Evolutionary conservation across 225 moss, liverwort and hornwort genomes (phyloP).

Genomic region (Thuidium tamariscinum): DNA sequence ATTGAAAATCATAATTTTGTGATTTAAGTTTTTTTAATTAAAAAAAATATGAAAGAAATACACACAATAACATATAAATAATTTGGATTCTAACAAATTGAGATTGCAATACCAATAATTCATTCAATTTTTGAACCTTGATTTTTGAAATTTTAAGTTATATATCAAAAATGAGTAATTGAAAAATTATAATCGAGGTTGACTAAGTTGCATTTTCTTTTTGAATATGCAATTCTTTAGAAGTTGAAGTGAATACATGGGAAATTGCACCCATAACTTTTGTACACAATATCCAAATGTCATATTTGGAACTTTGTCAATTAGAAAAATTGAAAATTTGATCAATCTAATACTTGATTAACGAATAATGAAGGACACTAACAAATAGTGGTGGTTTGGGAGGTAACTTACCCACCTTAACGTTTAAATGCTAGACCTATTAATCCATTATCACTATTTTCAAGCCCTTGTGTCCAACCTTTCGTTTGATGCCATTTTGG

Average conservation of each 20-base stretch:
- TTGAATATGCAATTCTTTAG: accelerated
- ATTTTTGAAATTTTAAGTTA: background rate
- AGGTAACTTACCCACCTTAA: background rate
- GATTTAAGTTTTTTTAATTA: no score
- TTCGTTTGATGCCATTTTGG: no score
- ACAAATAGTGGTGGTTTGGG: background rate
- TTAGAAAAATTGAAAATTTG: background rate
- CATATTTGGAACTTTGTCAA: background rate
- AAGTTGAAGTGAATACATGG: accelerated
- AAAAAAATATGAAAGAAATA: background rate
- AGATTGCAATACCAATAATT: background rate
- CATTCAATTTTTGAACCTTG: accelerated
- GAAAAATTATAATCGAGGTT: no score
- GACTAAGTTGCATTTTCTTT: accelerated
- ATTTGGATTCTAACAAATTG: background rate
- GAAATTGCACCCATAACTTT: background rate
- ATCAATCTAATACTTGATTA: background rate
- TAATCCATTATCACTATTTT: no score
- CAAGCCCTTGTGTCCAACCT: no score
- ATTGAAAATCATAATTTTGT: background rate
- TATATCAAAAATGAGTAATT: background rate
- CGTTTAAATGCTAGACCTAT: no score
- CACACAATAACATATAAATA: accelerated
- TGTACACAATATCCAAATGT: accelerated
- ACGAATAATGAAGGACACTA: no score